Conservation (phyloP, 495 filamentous ascomycete species). For the Daldinia concentrica region DNA sequence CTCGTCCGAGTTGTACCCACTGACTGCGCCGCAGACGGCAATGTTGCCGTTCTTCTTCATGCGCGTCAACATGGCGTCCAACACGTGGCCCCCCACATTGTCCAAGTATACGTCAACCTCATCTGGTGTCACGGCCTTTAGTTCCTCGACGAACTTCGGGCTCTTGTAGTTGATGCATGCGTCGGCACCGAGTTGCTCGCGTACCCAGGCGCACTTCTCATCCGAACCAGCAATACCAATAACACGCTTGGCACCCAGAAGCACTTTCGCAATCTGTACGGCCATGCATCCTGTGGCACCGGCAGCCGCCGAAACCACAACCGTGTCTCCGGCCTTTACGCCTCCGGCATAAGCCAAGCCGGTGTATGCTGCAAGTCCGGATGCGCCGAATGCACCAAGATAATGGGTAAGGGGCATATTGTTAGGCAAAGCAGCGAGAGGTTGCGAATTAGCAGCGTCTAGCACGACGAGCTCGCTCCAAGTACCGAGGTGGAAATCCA, state of each 20-base stretch:
- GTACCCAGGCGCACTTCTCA: conserved; percentile 64
- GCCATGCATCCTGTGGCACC: conserved; percentile 73
- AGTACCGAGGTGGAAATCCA: conserved; percentile 44
- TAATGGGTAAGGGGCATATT: conserved; percentile 57
- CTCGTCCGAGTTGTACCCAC: conserved; percentile 58
- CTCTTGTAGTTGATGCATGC: conserved; percentile 67
- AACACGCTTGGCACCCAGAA: conserved; percentile 62
- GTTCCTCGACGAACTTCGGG: conserved; percentile 55
- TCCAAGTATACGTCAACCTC: conserved; percentile 68
- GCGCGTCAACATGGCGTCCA: conserved; percentile 65
- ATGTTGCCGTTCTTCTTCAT: conserved; percentile 62
- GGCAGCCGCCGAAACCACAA: conserved; percentile 35
- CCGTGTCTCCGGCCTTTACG: conserved; percentile 48
- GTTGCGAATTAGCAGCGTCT: conserved; percentile 47
- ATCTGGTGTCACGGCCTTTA: conserved; percentile 59
- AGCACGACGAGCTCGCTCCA: conserved; percentile 64
- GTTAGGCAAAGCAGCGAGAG: conserved; percentile 43
- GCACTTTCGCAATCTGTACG: conserved; percentile 67
- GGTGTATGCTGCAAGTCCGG: conserved; percentile 64
- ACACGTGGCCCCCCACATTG: conserved; percentile 66
- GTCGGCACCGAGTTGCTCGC: conserved; percentile 63
- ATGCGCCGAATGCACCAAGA: conserved; percentile 60
- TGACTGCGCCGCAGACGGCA: conserved; percentile 62
- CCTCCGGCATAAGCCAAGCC: conserved; percentile 59
- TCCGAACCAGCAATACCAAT: conserved; percentile 66